Percentiles rank a stretch among this genome's conserved stretches.
phyloP scores from a whole-genome alignment of 139 green algal genomes.

The Micromonas pusilla region DNA sequence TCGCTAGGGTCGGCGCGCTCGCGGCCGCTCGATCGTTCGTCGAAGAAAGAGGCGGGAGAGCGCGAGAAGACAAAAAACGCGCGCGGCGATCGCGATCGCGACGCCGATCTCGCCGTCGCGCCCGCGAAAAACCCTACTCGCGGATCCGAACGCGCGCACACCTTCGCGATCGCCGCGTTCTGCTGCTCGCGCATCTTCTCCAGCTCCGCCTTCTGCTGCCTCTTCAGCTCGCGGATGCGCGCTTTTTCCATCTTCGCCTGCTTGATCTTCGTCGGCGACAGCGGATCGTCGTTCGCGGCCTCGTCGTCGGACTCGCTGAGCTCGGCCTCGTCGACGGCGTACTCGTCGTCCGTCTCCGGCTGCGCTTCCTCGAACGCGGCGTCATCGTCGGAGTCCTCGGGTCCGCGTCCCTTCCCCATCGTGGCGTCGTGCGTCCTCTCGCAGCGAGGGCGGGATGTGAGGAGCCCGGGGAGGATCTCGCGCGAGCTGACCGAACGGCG shows the following conservation, averaged over 20 bases:
- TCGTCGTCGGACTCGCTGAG: not conserved
- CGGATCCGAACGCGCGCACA: not conserved
- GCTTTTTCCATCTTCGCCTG: slow-evolving; percentile 70
- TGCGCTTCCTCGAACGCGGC: not conserved
- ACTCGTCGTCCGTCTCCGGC: not conserved
- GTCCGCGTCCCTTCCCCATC: not conserved
- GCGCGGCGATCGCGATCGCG: too few species aligned
- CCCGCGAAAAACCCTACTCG: not conserved
- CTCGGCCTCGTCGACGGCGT: not conserved
- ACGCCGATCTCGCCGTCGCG: slow-evolving; percentile 52
- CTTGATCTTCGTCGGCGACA: not conserved
- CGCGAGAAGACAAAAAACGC: too few species aligned
- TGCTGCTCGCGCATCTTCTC: slow-evolving; percentile 68
- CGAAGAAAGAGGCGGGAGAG: too few species aligned
- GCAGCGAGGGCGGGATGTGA: too few species aligned
- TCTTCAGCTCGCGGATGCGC: slow-evolving; percentile 68
- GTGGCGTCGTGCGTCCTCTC: too few species aligned
- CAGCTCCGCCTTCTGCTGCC: slow-evolving; percentile 71
- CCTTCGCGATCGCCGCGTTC: slow-evolving; percentile 49
- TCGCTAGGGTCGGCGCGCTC: too few species aligned
- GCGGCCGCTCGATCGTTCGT: too few species aligned
- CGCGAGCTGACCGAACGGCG: too few species aligned
- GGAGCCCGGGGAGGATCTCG: too few species aligned
- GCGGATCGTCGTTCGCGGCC: not conserved
- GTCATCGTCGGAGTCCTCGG: slow-evolving; percentile 8